Evolutionary conservation across 192 early-diverging fungal genomes (phyloP).

Genomic region (Geranomyces variabilis): DNA sequence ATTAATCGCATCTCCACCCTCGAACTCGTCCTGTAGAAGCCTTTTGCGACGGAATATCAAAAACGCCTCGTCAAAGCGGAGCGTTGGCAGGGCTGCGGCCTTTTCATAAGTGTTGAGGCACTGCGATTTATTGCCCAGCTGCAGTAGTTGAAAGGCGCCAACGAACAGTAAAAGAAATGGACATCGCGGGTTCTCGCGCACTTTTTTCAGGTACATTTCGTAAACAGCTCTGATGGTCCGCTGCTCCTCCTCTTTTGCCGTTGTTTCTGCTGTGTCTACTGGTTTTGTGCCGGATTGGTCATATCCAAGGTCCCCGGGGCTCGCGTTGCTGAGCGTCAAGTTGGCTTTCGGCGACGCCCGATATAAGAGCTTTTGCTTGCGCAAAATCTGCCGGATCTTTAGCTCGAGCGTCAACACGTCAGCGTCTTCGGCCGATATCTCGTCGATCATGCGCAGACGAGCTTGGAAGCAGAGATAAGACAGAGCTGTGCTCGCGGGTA

Average conservation of each 20-base stretch:
- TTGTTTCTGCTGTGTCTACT: background rate
- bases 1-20: constrained; percentile 54
- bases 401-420: constrained; percentile 43
- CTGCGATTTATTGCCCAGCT: constrained; percentile 48
- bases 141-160: constrained; percentile 44
- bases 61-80: constrained; percentile 46
- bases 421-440: constrained; percentile 13
- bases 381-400: constrained; percentile 40
- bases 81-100: constrained; percentile 39
- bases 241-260: constrained; percentile 12
- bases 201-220: constrained; percentile 17
- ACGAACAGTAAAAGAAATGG: constrained; percentile 43
- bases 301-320: constrained; percentile 31
- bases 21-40: constrained; percentile 49
- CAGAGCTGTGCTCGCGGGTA: constrained; percentile 32
- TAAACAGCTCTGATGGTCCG: constrained; percentile 36
- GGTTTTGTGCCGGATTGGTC: background rate
- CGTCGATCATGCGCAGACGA: constrained; percentile 22
- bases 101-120: constrained; percentile 44
- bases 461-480: constrained; percentile 25
- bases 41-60: constrained; percentile 49
- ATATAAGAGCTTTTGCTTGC: constrained; percentile 34
- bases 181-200: constrained; percentile 36
- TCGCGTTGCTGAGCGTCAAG: constrained; percentile 8
- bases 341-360: constrained; percentile 19